Evolutionary conservation across 805 yeast species (phyloP).

Genomic region (Spathaspora girioi): DNA sequence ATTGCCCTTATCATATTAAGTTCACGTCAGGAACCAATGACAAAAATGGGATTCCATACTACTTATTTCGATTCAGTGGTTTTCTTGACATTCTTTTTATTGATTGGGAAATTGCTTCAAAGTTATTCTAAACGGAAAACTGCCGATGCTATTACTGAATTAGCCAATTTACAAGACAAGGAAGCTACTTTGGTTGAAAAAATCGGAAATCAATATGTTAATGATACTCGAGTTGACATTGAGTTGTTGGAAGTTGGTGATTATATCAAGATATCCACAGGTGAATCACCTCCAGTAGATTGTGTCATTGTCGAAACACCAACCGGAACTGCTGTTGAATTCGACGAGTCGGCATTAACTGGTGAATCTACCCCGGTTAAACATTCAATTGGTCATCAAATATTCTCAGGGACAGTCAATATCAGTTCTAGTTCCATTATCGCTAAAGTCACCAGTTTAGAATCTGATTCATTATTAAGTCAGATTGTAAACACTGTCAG

Average conservation of each 20-base stretch:
- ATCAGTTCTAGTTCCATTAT: conserved; percentile 51
- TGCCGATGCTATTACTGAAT: conserved; percentile 56
- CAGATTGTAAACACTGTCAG: conserved; percentile 68
- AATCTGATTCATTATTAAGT: conserved; percentile 64
- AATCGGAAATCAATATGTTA: conserved; percentile 7
- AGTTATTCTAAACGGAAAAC: conserved; percentile 64
- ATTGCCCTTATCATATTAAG: conserved; percentile 51
- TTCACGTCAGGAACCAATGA: conserved; percentile 25
- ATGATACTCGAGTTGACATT: conserved; percentile 34
- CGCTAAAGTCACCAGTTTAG: conserved; percentile 54
- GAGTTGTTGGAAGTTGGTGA: conserved; percentile 52
- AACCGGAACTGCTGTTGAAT: conserved; percentile 34
- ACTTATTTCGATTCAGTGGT: conserved; percentile 80
- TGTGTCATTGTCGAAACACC: conserved; percentile 46
- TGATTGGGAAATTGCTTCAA: conserved; percentile 69
- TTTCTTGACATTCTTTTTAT: conserved; percentile 65
- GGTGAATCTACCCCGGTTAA: conserved; percentile 61
- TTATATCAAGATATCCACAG: conserved; percentile 44
- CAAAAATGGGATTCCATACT: conserved; percentile 47
- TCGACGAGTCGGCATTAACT: conserved; percentile 61
- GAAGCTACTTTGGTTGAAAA: conserved; percentile 43
- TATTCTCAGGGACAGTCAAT: conserved; percentile 72
- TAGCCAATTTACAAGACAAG: conserved; percentile 49
- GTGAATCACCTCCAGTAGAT: conserved; percentile 61
- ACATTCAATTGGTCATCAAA: conserved; percentile 58